These are phyloP conservation scores for Takashimella koratensis DNA, from an alignment of 1,284 basidiomycete species.

Conservation along the genomic window DNA sequence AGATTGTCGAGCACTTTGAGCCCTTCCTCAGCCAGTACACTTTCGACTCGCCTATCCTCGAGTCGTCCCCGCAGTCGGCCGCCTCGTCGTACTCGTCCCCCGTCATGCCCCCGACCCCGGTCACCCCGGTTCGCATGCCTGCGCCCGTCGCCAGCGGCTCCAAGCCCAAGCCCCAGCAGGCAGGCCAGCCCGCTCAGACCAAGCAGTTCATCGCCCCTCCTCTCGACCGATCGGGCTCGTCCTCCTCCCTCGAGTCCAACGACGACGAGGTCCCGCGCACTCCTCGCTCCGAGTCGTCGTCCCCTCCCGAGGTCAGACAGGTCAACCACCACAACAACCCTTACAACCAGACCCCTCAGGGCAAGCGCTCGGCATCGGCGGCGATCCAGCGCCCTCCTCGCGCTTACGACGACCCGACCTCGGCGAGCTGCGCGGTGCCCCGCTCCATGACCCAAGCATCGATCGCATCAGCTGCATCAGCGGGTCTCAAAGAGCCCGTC, in stretches of 20 bases:
- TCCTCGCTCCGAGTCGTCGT: constrained; percentile 22
- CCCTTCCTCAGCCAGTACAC: constrained; percentile 57
- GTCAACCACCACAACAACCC: constrained; percentile 12
- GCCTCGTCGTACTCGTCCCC: constrained; percentile 23
- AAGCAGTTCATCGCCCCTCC: constrained; percentile 31
- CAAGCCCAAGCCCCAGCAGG: constrained; percentile 2
- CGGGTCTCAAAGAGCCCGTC: constrained; percentile 10
- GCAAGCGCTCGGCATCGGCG: constrained; percentile 8
- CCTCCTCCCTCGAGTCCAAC: constrained; percentile 44
- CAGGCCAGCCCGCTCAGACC: constrained; percentile 6
- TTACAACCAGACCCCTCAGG: constrained; percentile 6
- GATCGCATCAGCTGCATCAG: constrained; percentile 7
- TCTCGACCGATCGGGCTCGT: constrained; percentile 48
- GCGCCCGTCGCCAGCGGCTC: constrained; percentile 11
- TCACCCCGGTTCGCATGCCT: constrained; percentile 27
- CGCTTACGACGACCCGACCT: constrained; percentile 23
- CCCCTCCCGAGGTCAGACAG: constrained; percentile 11
- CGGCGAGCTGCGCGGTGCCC: constrained; percentile 15
- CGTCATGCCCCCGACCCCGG: constrained; percentile 30
- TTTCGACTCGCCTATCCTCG: constrained; percentile 5
- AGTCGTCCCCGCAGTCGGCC: constrained; percentile 3
- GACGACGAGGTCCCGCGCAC: constrained; percentile 35
- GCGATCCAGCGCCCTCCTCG: constrained; percentile 21
- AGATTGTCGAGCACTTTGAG: constrained; percentile 76
- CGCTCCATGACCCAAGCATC: constrained; percentile 20